phyloP scores from a whole-genome alignment of 1,139 yeast species.

The Lodderomyces theae region DNA sequence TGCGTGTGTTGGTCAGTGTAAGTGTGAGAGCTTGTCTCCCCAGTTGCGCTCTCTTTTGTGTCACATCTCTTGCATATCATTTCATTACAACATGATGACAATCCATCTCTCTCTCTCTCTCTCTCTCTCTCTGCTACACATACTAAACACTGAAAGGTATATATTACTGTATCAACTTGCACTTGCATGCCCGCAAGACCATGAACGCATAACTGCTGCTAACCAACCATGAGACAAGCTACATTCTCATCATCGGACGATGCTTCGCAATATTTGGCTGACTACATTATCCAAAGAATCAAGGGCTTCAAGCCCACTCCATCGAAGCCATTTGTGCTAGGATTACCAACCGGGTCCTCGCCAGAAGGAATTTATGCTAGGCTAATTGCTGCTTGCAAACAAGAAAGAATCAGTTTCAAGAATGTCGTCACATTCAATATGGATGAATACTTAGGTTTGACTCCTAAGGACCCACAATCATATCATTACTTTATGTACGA shows the following conservation, averaged over 20 bases:
- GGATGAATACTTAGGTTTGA: conserved; percentile 58
- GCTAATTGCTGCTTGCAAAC: conserved; percentile 45
- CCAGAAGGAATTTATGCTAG: conserved; percentile 57
- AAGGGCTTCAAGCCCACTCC: conserved; percentile 47
- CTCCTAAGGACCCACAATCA: conserved; percentile 50
- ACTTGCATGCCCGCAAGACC: not conserved
- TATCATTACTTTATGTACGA: conserved; percentile 62
- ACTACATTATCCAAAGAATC: conserved; percentile 45
- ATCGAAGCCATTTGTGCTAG: conserved; percentile 53
- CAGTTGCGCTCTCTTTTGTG: not conserved
- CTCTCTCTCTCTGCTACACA: too few species aligned
- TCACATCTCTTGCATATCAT: too few species aligned
- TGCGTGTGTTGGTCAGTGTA: too few species aligned
- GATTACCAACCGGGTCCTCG: conserved; percentile 66
- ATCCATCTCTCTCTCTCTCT: too few species aligned
- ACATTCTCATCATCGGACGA: conserved; percentile 37
- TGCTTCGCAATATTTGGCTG: conserved; percentile 53
- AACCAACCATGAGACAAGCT: conserved; percentile 35
- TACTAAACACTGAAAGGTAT: too few species aligned
- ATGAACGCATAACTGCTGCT: not conserved
- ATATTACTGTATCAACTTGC: not conserved
- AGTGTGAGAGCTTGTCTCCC: not conserved
- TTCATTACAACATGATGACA: conserved; percentile 1
- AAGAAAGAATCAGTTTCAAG: conserved; percentile 46
- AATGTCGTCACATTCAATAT: conserved; percentile 62